Evolutionary conservation across 495 filamentous ascomycete genomes (phyloP).

Genomic region (Penicillium coprophilum): DNA sequence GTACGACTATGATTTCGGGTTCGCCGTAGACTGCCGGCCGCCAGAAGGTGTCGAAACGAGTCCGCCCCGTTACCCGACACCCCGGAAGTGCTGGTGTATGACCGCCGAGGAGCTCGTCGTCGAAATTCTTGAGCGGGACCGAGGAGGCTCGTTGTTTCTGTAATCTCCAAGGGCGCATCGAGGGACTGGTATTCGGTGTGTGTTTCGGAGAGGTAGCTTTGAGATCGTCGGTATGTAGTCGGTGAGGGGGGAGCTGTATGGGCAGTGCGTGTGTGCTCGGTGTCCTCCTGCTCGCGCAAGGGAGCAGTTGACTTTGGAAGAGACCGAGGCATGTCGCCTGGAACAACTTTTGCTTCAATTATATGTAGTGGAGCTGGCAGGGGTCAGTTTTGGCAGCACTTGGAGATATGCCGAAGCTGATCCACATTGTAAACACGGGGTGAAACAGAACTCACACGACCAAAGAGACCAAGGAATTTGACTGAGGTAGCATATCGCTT

Average conservation of each 20-base stretch:
- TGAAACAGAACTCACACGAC: background rate
- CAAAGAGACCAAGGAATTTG: background rate
- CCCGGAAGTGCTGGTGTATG: conserved; percentile 42
- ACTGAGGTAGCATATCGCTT: conserved; percentile 6
- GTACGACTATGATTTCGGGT: conserved; percentile 64
- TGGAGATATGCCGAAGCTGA: conserved; percentile 4
- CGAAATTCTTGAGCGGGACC: conserved; percentile 20
- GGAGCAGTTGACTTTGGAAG: conserved; percentile 20
- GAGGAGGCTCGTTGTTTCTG: conserved; percentile 42
- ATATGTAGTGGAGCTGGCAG: conserved; percentile 2
- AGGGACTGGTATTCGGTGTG: conserved; percentile 42
- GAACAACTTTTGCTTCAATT: conserved; percentile 17
- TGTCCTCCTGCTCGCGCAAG: conserved; percentile 25
- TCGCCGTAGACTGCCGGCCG: conserved; percentile 47
- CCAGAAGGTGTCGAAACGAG: conserved; percentile 32
- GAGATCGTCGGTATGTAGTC: conserved; percentile 34
- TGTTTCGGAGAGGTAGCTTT: conserved; percentile 39
- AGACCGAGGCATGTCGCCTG: conserved; percentile 33
- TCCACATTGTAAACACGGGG: conserved; percentile 5
- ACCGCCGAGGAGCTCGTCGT: conserved; percentile 32
- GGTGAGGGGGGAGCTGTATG: conserved; percentile 45
- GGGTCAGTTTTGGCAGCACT: conserved; percentile 5
- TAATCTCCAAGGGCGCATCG: conserved; percentile 34
- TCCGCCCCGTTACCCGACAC: conserved; percentile 32
- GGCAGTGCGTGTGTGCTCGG: conserved; percentile 14